A percentile compares a stretch with the other conserved stretches of the same genome.
Conservation (phyloP, 2,329 filamentous ascomycete species). For the Pseudohalonectria lignicola region DNA sequence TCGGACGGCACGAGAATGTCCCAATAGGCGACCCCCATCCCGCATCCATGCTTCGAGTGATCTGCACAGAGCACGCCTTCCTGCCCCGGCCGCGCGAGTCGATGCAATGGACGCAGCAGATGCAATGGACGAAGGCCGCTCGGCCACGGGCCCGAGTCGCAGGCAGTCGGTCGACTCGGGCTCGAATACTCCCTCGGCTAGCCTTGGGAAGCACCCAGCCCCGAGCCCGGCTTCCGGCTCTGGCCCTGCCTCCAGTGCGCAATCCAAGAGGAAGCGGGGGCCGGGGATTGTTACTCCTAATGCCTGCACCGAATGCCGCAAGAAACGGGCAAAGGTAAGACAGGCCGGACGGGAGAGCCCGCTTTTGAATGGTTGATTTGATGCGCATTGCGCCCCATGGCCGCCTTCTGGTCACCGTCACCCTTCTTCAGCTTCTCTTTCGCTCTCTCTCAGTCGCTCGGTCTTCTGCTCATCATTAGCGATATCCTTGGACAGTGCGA, state of each 20-base stretch:
- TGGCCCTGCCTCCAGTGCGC: neutral
- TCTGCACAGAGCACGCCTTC: neutral
- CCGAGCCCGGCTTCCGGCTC: neutral
- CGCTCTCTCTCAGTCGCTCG: neutral
- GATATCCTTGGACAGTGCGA: slow-evolving; percentile 53
- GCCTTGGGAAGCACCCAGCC: neutral
- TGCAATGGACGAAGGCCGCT: neutral
- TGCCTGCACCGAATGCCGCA: slow-evolving; percentile 50
- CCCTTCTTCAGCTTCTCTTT: neutral
- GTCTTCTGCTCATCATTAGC: no score
- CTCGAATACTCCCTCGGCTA: slow-evolving; percentile 1
- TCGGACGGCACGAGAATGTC: no score
- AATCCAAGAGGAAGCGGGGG: slow-evolving; percentile 41
- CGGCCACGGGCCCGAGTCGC: neutral
- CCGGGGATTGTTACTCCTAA: slow-evolving; percentile 47
- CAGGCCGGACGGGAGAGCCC: no score
- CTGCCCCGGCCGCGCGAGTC: neutral
- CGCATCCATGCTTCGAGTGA: no score
- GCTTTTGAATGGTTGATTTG: no score
- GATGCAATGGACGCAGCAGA: no score
- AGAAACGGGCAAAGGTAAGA: slow-evolving; percentile 48
- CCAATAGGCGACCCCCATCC: no score
- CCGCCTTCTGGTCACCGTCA: slow-evolving; percentile 4
- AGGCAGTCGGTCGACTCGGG: neutral
- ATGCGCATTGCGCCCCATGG: neutral